phyloP scores from a whole-genome alignment of 176 grass and related monocot genomes.

The Melocanna baccifera region DNA sequence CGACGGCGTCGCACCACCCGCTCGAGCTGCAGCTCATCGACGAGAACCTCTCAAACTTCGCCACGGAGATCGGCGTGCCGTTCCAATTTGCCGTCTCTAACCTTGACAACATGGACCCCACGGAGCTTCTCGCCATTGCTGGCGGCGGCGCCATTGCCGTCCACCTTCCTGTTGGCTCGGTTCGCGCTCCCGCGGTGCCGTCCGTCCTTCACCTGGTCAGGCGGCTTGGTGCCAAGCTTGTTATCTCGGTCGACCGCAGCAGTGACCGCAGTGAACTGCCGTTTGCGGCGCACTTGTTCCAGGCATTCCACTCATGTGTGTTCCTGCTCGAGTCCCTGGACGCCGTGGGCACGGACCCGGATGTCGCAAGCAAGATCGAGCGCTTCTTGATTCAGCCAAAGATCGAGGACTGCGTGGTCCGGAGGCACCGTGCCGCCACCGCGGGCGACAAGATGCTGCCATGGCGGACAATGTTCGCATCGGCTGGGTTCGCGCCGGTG shows the following conservation, averaged over 20 bases:
- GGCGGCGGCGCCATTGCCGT: constrained; percentile 56
- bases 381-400: constrained; percentile 63
- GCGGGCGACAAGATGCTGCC: constrained; percentile 29
- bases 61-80: constrained; percentile 40
- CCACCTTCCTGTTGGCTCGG: constrained; percentile 56
- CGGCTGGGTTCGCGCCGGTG: constrained; percentile 64
- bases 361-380: constrained; percentile 58
- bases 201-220: constrained; percentile 58
- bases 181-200: constrained; percentile 33
- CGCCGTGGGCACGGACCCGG: constrained; percentile 44
- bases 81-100: constrained; percentile 53
- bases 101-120: constrained; percentile 54
- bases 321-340: constrained; percentile 74
- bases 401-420: constrained; percentile 45
- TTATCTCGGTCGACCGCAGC: constrained; percentile 64
- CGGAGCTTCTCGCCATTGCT: constrained; percentile 36
- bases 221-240: constrained; percentile 59
- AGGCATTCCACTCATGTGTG: constrained; percentile 61
- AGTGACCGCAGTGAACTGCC: constrained; percentile 52
- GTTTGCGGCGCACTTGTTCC: constrained; percentile 53
- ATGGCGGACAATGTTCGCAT: constrained; percentile 55
- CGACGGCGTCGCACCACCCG: constrained; percentile 42
- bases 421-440: constrained; percentile 38
- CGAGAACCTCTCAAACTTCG: constrained; percentile 64
- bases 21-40: constrained; percentile 65